A percentile compares a stretch with the other conserved stretches of the same genome.
Conservation (phyloP, 176 grass and related monocot species). For the Sorghum bicolor region DNA sequence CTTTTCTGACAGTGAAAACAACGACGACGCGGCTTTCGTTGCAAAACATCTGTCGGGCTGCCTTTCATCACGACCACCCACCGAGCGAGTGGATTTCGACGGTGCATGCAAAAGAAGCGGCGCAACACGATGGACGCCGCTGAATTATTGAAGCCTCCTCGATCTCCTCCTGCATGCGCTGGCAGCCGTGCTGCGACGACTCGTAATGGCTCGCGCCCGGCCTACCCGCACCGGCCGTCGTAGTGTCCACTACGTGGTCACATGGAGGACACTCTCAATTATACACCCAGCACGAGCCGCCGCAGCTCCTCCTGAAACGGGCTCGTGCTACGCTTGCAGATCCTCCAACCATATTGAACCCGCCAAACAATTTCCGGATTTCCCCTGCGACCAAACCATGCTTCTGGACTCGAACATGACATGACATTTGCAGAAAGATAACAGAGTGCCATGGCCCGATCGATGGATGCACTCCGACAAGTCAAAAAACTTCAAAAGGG, state of each 20-base stretch:
- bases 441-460: background rate
- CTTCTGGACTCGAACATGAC: too few relatives aligned
- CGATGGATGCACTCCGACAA: background rate
- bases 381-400: background rate
- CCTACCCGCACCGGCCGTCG: too few relatives aligned
- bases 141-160: background rate
- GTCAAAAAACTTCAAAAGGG: background rate
- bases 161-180: background rate
- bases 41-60: background rate
- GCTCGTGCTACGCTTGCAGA: background rate
- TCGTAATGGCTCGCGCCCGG: background rate
- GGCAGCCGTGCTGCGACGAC: background rate
- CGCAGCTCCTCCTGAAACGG: background rate
- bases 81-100: background rate
- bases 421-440: too few relatives aligned
- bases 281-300: background rate
- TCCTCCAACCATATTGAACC: background rate
- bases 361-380: background rate
- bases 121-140: background rate
- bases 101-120: background rate
- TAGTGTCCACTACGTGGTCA: conserved; percentile 5
- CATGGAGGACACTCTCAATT: background rate
- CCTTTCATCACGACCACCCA: background rate
- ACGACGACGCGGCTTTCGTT: background rate
- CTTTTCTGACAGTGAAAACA: background rate